A percentile compares a stretch with the other conserved stretches of the same genome.
phyloP scores from a whole-genome alignment of 352 stramenopile genomes.

The Pythium dissotocum region DNA sequence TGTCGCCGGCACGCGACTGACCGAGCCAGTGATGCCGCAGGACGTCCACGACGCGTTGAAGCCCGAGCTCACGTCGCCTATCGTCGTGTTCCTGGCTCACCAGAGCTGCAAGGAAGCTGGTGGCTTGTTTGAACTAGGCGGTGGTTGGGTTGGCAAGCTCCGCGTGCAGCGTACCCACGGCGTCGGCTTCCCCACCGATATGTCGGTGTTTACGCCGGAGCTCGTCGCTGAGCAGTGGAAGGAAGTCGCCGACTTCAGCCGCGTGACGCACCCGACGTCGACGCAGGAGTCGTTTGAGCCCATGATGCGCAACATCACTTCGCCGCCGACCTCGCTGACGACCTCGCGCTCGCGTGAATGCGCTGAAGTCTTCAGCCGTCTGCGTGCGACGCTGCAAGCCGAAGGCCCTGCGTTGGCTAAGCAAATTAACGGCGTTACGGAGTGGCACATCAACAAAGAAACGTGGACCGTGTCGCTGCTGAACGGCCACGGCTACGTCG shows the following conservation, averaged over 20 bases:
- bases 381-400: conserved; percentile 46
- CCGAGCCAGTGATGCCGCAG: conserved; percentile 61
- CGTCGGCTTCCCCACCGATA: conserved; percentile 65
- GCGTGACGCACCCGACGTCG: conserved; percentile 63
- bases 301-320: conserved; percentile 71
- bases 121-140: conserved; percentile 59
- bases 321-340: conserved; percentile 50
- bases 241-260: conserved; percentile 60
- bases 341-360: conserved; percentile 58
- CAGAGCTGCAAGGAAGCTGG: conserved; percentile 52
- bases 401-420: conserved; percentile 46
- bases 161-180: conserved; percentile 69
- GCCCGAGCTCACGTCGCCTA: conserved; percentile 61
- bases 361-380: conserved; percentile 54
- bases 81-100: conserved; percentile 70
- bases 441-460: conserved; percentile 77
- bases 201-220: conserved; percentile 56
- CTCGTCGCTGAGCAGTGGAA: conserved; percentile 72
- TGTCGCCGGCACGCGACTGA: conserved; percentile 64
- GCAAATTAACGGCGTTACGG: conserved; percentile 59
- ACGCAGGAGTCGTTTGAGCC: conserved; percentile 76
- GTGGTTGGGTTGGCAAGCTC: conserved; percentile 66
- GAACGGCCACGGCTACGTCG: conserved; percentile 45
- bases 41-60: conserved; percentile 59
- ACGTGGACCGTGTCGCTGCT: conserved; percentile 65